A percentile compares a stretch with the other conserved stretches of the same genome.
phyloP scores from a whole-genome alignment of 2,329 filamentous ascomycete genomes.

The Penicillium nordicum region DNA sequence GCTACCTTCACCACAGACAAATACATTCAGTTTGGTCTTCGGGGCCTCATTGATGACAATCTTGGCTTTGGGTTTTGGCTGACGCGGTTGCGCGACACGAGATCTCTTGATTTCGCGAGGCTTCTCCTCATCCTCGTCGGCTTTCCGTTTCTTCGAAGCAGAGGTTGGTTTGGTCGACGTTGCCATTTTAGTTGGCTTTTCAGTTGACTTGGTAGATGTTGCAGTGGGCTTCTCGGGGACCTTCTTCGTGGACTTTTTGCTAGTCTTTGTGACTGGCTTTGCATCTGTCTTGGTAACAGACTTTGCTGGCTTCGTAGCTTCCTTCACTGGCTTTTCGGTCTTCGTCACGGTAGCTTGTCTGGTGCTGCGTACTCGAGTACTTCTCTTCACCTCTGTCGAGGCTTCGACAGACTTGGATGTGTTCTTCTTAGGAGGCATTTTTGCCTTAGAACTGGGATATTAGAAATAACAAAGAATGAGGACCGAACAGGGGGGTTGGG shows the following conservation, averaged over 20 bases:
- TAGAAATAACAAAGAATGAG: conserved; percentile 5
- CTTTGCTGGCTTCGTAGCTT: neutral
- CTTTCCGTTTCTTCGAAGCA: conserved; percentile 36
- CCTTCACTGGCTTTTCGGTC: conserved; percentile 18
- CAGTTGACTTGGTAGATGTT: neutral
- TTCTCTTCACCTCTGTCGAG: neutral
- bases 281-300: neutral
- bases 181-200: conserved; percentile 19
- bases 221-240: neutral
- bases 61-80: conserved; percentile 33
- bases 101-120: conserved; percentile 33
- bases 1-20: conserved; percentile 74
- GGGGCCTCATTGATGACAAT: conserved; percentile 62
- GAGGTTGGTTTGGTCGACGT: conserved; percentile 15
- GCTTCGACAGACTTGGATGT: conserved; percentile 21
- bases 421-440: conserved; percentile 33
- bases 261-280: neutral
- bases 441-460: conserved; percentile 10
- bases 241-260: neutral
- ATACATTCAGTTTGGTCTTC: conserved; percentile 60
- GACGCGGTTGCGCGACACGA: conserved; percentile 25
- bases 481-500: neutral
- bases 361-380: neutral
- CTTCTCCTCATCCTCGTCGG: conserved; percentile 28
- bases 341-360: neutral